Conservation (phyloP, 2,329 filamentous ascomycete species). For the Rhinocladiella similis region DNA sequence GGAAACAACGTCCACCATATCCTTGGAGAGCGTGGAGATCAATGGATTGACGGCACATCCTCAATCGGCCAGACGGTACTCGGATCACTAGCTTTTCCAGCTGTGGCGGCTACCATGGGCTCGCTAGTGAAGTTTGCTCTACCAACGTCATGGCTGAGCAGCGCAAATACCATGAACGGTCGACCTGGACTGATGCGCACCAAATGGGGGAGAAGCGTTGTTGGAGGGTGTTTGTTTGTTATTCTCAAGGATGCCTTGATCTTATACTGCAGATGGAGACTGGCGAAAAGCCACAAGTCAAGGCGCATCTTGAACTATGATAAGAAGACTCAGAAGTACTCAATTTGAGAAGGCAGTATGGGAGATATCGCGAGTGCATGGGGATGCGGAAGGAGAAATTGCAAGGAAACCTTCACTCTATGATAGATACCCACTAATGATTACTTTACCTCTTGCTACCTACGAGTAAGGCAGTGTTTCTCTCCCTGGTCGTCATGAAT, state of each 20-base stretch:
- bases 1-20: conserved; percentile 33
- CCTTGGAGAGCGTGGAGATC: conserved; percentile 43
- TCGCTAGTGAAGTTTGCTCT: conserved; percentile 69
- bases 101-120: conserved; percentile 75
- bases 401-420: conserved; percentile 1
- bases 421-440: conserved; percentile 11
- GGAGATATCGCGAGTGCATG: neutral
- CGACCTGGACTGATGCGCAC: conserved; percentile 72
- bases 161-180: conserved; percentile 39
- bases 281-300: conserved; percentile 48
- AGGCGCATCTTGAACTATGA: conserved; percentile 50
- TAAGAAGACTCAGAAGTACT: conserved; percentile 39
- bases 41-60: conserved; percentile 54
- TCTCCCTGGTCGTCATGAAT: too few relatives aligned
- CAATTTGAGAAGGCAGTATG: conserved; percentile 1
- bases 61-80: conserved; percentile 61
- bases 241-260: conserved; percentile 71
- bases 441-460: neutral
- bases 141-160: conserved; percentile 66
- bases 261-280: conserved; percentile 57
- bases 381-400: neutral
- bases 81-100: conserved; percentile 76
- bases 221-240: conserved; percentile 86
- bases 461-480: neutral
- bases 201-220: conserved; percentile 83